Percentiles rank a stretch among this genome's conserved stretches.
phyloP scores from a whole-genome alignment of 768 basidiomycete species.

The Podaxis mareebaensis region DNA sequence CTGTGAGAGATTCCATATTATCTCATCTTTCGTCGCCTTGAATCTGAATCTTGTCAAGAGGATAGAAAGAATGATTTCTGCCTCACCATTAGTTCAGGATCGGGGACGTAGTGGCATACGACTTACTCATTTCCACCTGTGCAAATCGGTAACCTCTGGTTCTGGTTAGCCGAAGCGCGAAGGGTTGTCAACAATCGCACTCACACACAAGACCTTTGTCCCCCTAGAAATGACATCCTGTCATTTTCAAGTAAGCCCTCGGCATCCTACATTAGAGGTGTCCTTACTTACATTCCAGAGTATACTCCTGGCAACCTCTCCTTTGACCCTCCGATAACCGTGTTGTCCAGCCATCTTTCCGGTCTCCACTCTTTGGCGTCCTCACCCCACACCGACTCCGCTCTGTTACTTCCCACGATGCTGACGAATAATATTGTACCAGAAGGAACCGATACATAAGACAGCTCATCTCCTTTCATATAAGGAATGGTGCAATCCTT shows the following conservation, averaged over 20 bases:
- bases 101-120: neutral
- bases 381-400: constrained; percentile 51
- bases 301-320: constrained; percentile 47
- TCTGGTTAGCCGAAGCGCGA: neutral
- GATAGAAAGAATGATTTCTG: constrained; percentile 41
- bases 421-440: constrained; percentile 51
- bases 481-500: constrained; percentile 47
- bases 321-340: constrained; percentile 14
- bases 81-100: constrained; percentile 1
- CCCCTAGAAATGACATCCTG: constrained; percentile 60
- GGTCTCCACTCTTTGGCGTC: constrained; percentile 54
- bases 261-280: neutral
- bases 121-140: constrained; percentile 56
- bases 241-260: neutral
- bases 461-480: constrained; percentile 30
- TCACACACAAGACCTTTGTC: constrained; percentile 54
- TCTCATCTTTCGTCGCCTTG: constrained; percentile 32
- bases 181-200: constrained; percentile 17
- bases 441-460: constrained; percentile 41
- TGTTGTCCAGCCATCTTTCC: constrained; percentile 45
- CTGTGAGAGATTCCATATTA: constrained; percentile 50
- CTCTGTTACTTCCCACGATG: constrained; percentile 47
- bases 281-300: constrained; percentile 43
- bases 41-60: constrained; percentile 39
- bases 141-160: constrained; percentile 54